phyloP scores from a whole-genome alignment of 2,329 filamentous ascomycete genomes.

The Endoconidiophora laricicola region DNA sequence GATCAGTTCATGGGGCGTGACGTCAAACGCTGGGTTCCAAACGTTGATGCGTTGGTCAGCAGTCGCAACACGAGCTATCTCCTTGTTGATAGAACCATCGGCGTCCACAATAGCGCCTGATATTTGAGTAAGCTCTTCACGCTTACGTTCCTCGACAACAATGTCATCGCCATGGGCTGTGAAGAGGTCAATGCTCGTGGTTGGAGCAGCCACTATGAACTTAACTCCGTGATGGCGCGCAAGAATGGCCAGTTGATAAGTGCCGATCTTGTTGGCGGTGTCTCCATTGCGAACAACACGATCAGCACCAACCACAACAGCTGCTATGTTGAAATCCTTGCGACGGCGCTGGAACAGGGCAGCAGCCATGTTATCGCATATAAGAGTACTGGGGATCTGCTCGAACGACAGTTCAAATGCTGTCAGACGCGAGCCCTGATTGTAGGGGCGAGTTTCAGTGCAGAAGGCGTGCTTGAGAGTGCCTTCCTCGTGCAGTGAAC shows the following conservation, averaged over 20 bases:
- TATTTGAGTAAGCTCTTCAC: slow-evolving; percentile 69
- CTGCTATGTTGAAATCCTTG: slow-evolving; percentile 51
- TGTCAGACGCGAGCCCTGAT: slow-evolving; percentile 87
- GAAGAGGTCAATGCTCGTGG: slow-evolving; percentile 78
- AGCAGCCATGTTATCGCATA: slow-evolving; percentile 94
- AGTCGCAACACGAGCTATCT: slow-evolving; percentile 54
- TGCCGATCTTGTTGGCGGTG: slow-evolving; percentile 97
- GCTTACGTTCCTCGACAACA: slow-evolving; percentile 73
- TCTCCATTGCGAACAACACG: slow-evolving; percentile 92
- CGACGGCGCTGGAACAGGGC: slow-evolving; percentile 56
- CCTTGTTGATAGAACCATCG: slow-evolving; percentile 46
- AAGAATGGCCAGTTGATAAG: slow-evolving; percentile 81
- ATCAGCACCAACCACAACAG: slow-evolving; percentile 88
- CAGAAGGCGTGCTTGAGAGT: slow-evolving; percentile 75
- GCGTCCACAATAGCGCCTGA: slow-evolving; percentile 55
- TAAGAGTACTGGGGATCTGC: slow-evolving; percentile 72
- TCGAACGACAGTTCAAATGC: slow-evolving; percentile 96
- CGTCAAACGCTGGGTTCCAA: slow-evolving; percentile 96
- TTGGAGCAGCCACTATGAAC: slow-evolving; percentile 87
- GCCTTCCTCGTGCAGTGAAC: slow-evolving; percentile 52
- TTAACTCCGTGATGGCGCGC: slow-evolving; percentile 78
- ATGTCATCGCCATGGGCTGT: slow-evolving; percentile 67
- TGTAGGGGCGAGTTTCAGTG: slow-evolving; percentile 93
- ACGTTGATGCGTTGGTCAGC: slow-evolving; percentile 65
- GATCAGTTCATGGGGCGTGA: slow-evolving; percentile 76